These are phyloP conservation scores for Miscanthus lutarioriparius DNA, from an alignment of 176 grass and related monocot genomes.

Conservation along the genomic window DNA sequence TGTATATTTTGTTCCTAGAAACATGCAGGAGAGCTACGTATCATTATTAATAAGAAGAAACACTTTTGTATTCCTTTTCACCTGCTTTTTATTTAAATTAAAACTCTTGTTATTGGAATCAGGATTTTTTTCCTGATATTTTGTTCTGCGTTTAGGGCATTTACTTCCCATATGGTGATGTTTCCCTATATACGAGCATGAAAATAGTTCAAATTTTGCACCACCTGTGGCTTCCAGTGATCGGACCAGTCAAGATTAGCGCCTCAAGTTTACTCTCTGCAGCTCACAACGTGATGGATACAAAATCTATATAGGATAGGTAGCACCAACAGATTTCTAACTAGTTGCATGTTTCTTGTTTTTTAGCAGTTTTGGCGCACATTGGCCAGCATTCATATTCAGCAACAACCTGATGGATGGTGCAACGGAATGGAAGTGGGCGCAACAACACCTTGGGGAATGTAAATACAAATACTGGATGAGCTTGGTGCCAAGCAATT, in stretches of 20 bases:
- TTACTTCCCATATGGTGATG: neutral
- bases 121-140: neutral
- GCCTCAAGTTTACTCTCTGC: neutral
- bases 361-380: neutral
- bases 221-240: neutral
- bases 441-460: neutral
- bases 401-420: neutral
- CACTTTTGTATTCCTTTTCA: neutral
- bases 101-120: neutral
- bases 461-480: neutral
- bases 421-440: neutral
- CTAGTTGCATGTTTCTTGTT: neutral
- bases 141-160: neutral
- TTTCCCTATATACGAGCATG: neutral
- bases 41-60: neutral
- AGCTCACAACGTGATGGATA: neutral
- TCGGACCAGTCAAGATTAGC: neutral
- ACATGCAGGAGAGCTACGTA: neutral
- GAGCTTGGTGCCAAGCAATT: neutral
- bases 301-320: neutral
- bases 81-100: neutral
- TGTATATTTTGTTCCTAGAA: neutral
- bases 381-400: neutral
- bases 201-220: neutral
- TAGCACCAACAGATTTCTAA: neutral